Evolutionary conservation across 2,329 filamentous ascomycete genomes (phyloP), one percentile per base, ranked within the genome.

Genomic region (Colletotrichum sp.): DNA sequence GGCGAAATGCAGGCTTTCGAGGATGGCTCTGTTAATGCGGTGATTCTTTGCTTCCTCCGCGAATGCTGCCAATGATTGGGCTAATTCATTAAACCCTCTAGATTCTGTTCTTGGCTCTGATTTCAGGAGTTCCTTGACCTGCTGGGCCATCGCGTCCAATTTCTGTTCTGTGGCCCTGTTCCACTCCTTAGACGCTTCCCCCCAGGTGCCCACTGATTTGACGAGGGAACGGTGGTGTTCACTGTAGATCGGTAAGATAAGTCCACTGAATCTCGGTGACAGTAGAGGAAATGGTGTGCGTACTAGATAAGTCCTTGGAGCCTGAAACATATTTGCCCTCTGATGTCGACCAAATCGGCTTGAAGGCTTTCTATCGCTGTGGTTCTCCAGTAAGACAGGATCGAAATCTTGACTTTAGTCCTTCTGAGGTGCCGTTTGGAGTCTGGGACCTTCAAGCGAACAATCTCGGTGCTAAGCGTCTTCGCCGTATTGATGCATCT

Each of bases 101-200:
- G 24, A 8, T 38, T 15, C 27, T 3, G 43, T 8, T 8, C 4
- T 12, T 3, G 12, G 18, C 2, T 47, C 33, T 1, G 11, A 33
- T 2, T 21, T 8, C 2, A 47, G n/a, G 0, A 47, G n/a, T 0
- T 47, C 6, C 43, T 47, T 21, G 1, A 47, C 2, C 11, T 21
- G 43, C n/a, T 47, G n/a, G 11, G 43, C 11, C 43, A 47, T 47
- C 0, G 0, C 43, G 0, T 13, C 43, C 3, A 47, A 21, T 4
- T 47, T 47, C n/a, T 21, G 43, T 13, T 21, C 43, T 0, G 11
- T 47, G 6, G 1, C 43, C 3, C n/a, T 47, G 1, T 47, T 13
- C 43, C n/a, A 13, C 3, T 7, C 43, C 9, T 8, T 47, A 0
- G 43, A 21, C 11, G 43, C 18, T 4, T 47, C 1, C 13, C 43